Percentiles rank a stretch among this genome's conserved stretches.
Evolutionary conservation across 306 rosid species (phyloP).

Genomic region (Lathyrus oleraceus): DNA sequence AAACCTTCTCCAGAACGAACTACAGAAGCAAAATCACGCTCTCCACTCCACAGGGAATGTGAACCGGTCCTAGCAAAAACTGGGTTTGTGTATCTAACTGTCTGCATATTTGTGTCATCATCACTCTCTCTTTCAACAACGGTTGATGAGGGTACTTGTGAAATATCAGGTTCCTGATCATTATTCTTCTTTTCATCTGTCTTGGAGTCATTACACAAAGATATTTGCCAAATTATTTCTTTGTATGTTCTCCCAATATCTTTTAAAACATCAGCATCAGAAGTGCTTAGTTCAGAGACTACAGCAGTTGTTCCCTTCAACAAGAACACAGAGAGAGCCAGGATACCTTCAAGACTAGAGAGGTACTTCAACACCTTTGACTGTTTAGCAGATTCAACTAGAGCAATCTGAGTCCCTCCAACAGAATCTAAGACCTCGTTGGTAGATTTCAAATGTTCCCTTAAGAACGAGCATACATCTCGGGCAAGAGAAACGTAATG

Average conservation of each 20-base stretch:
- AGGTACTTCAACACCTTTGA: slow-evolving; percentile 72
- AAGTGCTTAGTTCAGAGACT: slow-evolving; percentile 81
- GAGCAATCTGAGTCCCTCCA: slow-evolving; percentile 80
- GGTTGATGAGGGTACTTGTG: slow-evolving; percentile 66
- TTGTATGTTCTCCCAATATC: slow-evolving; percentile 82
- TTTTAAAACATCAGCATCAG: slow-evolving; percentile 87
- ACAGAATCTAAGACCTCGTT: slow-evolving; percentile 76
- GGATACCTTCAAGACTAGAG: slow-evolving; percentile 83
- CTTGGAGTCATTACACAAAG: slow-evolving; percentile 77
- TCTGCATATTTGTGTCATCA: slow-evolving; percentile 77
- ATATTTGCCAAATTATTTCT: slow-evolving; percentile 93
- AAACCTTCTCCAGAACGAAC: slow-evolving; percentile 87
- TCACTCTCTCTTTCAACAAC: slow-evolving; percentile 89
- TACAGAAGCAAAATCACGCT: slow-evolving; percentile 87
- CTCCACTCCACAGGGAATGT: slow-evolving; percentile 88
- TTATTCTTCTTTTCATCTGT: slow-evolving; percentile 67
- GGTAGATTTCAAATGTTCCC: slow-evolving; percentile 82
- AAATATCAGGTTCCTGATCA: slow-evolving; percentile 72
- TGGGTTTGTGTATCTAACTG: slow-evolving; percentile 84
- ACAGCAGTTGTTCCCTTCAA: slow-evolving; percentile 85
- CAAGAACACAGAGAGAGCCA: slow-evolving; percentile 74
- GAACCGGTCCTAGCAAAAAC: slow-evolving; percentile 75
- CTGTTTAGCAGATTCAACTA: slow-evolving; percentile 65
- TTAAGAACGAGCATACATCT: slow-evolving; percentile 77
- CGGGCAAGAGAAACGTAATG: slow-evolving; percentile 92